A percentile compares a stretch with the other conserved stretches of the same genome.
Conservation (phyloP, 1,139 yeast genomes). For the Yamadazyma buinensis region DNA sequence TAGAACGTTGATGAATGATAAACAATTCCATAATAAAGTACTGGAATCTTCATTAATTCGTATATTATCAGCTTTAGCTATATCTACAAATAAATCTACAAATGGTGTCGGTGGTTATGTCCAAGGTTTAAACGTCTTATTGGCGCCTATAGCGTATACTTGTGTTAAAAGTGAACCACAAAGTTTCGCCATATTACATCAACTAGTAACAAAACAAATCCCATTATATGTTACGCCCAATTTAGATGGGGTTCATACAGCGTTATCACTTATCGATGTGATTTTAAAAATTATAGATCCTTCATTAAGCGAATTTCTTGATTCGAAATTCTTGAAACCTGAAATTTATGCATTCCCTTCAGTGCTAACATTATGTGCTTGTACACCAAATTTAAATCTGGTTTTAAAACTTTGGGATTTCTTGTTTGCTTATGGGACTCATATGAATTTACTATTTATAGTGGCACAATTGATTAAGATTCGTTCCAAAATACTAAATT, state of each 20-base stretch:
- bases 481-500: conserved; percentile 54
- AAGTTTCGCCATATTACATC: conserved; percentile 70
- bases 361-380: conserved; percentile 80
- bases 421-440: conserved; percentile 86
- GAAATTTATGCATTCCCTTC: conserved; percentile 90
- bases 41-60: conserved; percentile 66
- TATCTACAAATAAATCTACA: conserved; percentile 32
- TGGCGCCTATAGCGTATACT: conserved; percentile 80
- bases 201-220: conserved; percentile 55
- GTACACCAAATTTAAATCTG: conserved; percentile 81
- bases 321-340: conserved; percentile 66
- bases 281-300: conserved; percentile 75
- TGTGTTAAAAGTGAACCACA: conserved; percentile 77
- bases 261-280: conserved; percentile 62
- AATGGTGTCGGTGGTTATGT: conserved; percentile 54
- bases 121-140: conserved; percentile 85
- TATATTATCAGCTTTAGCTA: conserved; percentile 70
- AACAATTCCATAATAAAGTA: conserved; percentile 60
- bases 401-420: conserved; percentile 86
- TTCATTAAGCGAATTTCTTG: conserved; percentile 56
- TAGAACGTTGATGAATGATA: conserved; percentile 78
- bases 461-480: conserved; percentile 80
- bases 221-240: conserved; percentile 80
- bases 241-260: conserved; percentile 80
- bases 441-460: conserved; percentile 78